Evolutionary conservation across 2,329 filamentous ascomycete genomes (phyloP).

Genomic region (Dothiorella sarmentorum): DNA sequence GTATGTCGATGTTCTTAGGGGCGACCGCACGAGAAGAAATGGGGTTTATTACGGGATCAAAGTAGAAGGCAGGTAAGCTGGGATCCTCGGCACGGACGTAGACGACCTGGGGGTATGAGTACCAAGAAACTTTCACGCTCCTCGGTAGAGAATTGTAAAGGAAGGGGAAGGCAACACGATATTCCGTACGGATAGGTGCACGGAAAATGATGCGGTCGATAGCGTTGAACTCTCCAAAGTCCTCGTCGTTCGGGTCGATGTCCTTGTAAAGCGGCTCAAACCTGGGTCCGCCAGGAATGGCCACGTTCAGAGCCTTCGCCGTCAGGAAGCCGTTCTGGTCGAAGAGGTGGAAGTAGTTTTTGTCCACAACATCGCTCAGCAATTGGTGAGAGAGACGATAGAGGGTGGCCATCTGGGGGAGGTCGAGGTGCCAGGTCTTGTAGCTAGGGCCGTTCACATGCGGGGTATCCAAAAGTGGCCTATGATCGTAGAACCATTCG

Average conservation of each 20-base stretch:
- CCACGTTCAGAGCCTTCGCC: constrained; percentile 94
- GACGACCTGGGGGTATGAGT: constrained; percentile 88
- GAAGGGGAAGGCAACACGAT: constrained; percentile 88
- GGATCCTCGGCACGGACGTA: constrained; percentile 86
- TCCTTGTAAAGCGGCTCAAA: constrained; percentile 99
- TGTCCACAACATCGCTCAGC: constrained; percentile 86
- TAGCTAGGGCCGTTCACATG: constrained; percentile 98
- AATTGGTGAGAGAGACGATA: constrained; percentile 89
- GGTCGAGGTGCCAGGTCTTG: constrained; percentile 86
- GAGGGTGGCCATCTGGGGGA: constrained; percentile 94
- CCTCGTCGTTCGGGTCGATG: constrained; percentile 96
- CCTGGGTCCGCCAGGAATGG: constrained; percentile 92
- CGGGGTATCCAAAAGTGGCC: constrained; percentile 82
- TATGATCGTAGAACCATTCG: constrained; percentile 97
- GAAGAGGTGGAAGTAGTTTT: constrained; percentile 98
- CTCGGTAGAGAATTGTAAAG: constrained; percentile 94
- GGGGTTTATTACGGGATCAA: constrained; percentile 95
- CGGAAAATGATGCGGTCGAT: constrained; percentile 99
- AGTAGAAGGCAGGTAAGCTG: constrained; percentile 91
- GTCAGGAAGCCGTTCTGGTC: constrained; percentile 93
- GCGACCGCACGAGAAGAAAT: constrained; percentile 93
- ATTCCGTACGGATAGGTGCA: constrained; percentile 90
- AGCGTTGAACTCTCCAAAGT: constrained; percentile 99
- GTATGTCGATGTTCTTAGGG: constrained; percentile 87
- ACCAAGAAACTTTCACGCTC: constrained; percentile 90